phyloP scores from a whole-genome alignment of 129 eudicot species.

The Centrapalus pauciflorus region DNA sequence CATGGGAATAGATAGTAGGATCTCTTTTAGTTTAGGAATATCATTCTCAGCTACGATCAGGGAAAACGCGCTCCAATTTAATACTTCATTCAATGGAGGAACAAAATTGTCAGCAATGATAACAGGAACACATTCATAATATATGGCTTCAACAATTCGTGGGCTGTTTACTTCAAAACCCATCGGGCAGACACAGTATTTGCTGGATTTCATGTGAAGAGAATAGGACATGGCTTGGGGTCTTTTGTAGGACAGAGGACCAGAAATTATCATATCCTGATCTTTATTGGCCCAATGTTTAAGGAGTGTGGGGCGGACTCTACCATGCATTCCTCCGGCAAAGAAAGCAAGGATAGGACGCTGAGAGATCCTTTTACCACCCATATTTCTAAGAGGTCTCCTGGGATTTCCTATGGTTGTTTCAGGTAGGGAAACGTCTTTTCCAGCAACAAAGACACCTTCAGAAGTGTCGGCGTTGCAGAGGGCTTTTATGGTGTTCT shows the following conservation, averaged over 20 bases:
- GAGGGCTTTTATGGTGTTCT: constrained; percentile 76
- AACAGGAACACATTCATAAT: constrained; percentile 87
- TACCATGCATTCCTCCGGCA: constrained; percentile 85
- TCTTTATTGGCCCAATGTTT: constrained; percentile 68
- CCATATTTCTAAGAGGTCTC: constrained; percentile 59
- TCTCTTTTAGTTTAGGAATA: constrained; percentile 69
- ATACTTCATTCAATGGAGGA: constrained; percentile 71
- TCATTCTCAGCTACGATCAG: constrained; percentile 69
- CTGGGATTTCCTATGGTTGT: constrained; percentile 63
- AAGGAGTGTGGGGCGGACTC: constrained; percentile 73
- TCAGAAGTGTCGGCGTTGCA: constrained; percentile 93
- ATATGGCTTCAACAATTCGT: constrained; percentile 88
- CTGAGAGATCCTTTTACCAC: constrained; percentile 78
- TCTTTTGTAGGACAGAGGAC: constrained; percentile 44
- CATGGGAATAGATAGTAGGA: constrained; percentile 56
- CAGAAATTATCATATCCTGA: constrained; percentile 64
- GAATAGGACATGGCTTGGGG: constrained; percentile 54
- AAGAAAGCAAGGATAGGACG: constrained; percentile 88
- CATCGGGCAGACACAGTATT: constrained; percentile 89
- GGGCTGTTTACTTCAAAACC: constrained; percentile 97
- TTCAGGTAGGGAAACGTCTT: constrained; percentile 90
- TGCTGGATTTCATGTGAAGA: constrained; percentile 92
- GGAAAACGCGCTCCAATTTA: constrained; percentile 80
- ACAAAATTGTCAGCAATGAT: constrained; percentile 84
- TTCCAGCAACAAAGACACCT: constrained; percentile 56